A percentile compares a stretch with the other conserved stretches of the same genome.
Conservation (phyloP, 306 rosid genomes). For the Glycine latifolia region DNA sequence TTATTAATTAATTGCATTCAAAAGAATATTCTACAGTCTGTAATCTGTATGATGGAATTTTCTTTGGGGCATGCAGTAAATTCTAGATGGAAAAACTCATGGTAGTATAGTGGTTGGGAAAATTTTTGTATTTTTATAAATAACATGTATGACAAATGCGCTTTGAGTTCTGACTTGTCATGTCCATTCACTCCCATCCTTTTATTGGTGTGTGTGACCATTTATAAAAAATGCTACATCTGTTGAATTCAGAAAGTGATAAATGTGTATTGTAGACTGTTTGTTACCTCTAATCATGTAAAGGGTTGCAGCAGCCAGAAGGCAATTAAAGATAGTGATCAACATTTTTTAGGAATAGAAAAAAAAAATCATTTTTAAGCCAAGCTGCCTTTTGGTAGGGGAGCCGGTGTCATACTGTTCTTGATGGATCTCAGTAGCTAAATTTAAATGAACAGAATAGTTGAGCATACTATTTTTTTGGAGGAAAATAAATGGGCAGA, state of each 20-base stretch:
- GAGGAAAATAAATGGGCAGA: not conserved
- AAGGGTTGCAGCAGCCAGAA: not conserved
- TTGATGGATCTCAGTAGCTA: not conserved
- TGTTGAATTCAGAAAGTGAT: constrained; percentile 10
- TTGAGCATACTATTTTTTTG: not conserved
- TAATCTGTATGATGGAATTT: not conserved
- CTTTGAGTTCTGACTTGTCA: not conserved
- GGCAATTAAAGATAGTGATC: not conserved
- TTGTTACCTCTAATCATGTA: constrained; percentile 1
- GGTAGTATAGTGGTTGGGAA: constrained; percentile 10
- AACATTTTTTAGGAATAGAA: not conserved
- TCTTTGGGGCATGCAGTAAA: not conserved
- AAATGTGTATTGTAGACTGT: not conserved
- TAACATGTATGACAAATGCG: not conserved
- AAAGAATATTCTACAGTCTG: constrained; percentile 22
- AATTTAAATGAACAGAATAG: constrained; percentile 4
- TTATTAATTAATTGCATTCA: constrained; percentile 3
- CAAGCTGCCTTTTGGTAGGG: not conserved
- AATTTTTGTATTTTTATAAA: not conserved
- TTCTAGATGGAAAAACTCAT: not conserved
- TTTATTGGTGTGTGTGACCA: not conserved
- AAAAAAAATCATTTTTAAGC: constrained; percentile 6
- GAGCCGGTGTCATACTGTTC: not conserved
- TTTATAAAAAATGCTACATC: constrained; percentile 1
- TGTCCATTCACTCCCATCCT: constrained; percentile 10